Conservation (phyloP, 2,329 filamentous ascomycete species). For the Cercospora brassicicola region DNA sequence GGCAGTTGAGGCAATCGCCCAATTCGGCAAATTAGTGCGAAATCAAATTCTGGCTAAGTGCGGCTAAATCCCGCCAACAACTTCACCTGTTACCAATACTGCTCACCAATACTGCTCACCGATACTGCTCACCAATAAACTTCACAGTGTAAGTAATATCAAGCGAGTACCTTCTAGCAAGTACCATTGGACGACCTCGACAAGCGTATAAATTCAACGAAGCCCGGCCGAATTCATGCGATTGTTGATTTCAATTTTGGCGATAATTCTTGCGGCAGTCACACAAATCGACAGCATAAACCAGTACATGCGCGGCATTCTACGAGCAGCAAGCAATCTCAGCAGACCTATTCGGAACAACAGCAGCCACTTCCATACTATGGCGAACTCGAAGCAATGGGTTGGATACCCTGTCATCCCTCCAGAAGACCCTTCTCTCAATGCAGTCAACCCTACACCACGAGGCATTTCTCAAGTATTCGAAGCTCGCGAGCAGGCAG, state of each 20-base stretch:
- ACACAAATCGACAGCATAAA: constrained; percentile 28
- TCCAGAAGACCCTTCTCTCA: constrained; percentile 44
- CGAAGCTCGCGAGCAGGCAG: constrained; percentile 78
- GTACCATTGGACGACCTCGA: neutral
- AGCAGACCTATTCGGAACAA: constrained; percentile 32
- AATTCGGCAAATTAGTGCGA: neutral
- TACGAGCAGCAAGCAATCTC: constrained; percentile 35
- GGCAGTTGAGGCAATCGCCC: neutral
- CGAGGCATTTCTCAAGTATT: constrained; percentile 81
- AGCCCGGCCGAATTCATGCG: constrained; percentile 25
- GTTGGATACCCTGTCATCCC: constrained; percentile 53
- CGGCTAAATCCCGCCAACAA: neutral
- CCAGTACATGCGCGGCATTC: constrained; percentile 44
- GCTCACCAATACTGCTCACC: neutral
- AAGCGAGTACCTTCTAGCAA: constrained; percentile 16
- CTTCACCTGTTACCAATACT: neutral
- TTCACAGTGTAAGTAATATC: neutral
- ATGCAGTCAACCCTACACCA: constrained; percentile 63
- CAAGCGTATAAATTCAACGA: constrained; percentile 16
- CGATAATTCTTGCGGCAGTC: constrained; percentile 37
- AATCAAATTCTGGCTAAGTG: neutral
- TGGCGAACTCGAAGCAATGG: constrained; percentile 42
- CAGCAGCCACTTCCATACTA: constrained; percentile 38
- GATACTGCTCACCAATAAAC: neutral
- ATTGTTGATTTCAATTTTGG: constrained; percentile 42